These are phyloP conservation scores for Paraglomus brasilianum DNA, from an alignment of 192 early-diverging fungal species.

Conservation along the genomic window DNA sequence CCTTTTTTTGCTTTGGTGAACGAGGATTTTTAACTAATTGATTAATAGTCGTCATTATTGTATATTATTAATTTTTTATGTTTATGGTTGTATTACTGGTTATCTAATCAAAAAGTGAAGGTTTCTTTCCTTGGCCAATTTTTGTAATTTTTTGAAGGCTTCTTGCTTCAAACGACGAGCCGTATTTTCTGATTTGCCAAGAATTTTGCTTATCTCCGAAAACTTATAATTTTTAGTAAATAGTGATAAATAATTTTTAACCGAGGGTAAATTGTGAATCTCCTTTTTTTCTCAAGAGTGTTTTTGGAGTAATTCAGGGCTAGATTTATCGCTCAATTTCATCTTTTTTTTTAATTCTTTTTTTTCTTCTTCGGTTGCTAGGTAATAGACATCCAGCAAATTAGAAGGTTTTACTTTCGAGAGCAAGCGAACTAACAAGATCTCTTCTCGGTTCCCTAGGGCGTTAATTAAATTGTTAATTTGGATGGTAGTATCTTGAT, in stretches of 20 bases:
- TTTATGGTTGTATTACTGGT: too few relatives aligned
- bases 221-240: slow-evolving; percentile 9
- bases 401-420: slow-evolving; percentile 15
- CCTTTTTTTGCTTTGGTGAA: too few relatives aligned
- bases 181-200: slow-evolving; percentile 9
- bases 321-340: slow-evolving; percentile 14
- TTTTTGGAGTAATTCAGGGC: slow-evolving; percentile 11
- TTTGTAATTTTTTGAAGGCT: slow-evolving; percentile 17
- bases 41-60: too few relatives aligned
- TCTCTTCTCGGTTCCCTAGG: slow-evolving; percentile 5
- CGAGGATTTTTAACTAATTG: too few relatives aligned
- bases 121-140: slow-evolving; percentile 14
- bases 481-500: slow-evolving; percentile 10
- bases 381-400: slow-evolving; percentile 7
- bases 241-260: slow-evolving; percentile 19
- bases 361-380: slow-evolving; percentile 18
- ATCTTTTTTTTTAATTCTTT: slow-evolving; percentile 15
- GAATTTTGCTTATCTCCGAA: slow-evolving; percentile 17
- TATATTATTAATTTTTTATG: too few relatives aligned
- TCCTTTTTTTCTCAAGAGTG: slow-evolving; percentile 7
- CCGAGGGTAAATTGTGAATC: slow-evolving; percentile 2
- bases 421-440: slow-evolving; percentile 12
- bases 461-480: slow-evolving; percentile 8
- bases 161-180: slow-evolving; percentile 16
- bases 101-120: slow-evolving; percentile 13